phyloP scores from a whole-genome alignment of 78 protist species.

The Polysphondylium violaceum region DNA sequence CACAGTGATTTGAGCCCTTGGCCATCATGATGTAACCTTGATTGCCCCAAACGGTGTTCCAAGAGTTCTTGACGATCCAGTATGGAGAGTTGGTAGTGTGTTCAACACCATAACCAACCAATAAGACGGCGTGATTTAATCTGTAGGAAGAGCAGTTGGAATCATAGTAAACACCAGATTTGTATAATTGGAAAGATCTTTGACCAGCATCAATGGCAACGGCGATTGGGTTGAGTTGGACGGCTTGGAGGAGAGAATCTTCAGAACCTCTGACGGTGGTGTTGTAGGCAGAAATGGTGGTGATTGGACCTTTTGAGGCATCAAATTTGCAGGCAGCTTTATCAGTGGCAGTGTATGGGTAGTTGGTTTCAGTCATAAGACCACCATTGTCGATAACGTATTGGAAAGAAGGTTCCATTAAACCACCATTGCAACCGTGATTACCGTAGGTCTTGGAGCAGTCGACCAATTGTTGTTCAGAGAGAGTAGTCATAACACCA shows the following conservation, averaged over 20 bases:
- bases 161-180: conserved; percentile 84
- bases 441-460: conserved; percentile 70
- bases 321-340: conserved; percentile 67
- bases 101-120: conserved; percentile 85
- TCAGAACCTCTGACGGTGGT: conserved; percentile 78
- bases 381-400: conserved; percentile 79
- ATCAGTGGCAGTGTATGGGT: conserved; percentile 77
- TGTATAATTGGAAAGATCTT: conserved; percentile 89
- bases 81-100: conserved; percentile 34
- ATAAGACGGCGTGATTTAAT: conserved; percentile 92
- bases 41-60: conserved; percentile 91
- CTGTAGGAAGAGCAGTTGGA: conserved; percentile 56
- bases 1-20: conserved; percentile 82
- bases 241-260: conserved; percentile 58
- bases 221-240: conserved; percentile 81
- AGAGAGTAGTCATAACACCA: conserved; percentile 45
- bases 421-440: conserved; percentile 87
- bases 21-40: conserved; percentile 83
- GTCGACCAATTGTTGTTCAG: conserved; percentile 87
- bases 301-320: conserved; percentile 6
- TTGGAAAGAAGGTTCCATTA: conserved; percentile 47
- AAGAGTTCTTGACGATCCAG: conserved; percentile 93
- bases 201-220: conserved; percentile 93
- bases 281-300: conserved; percentile 38
- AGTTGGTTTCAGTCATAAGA: conserved; percentile 86